Evolutionary conservation across 345 rosid genomes (phyloP).

Genomic region (Raphanus raphanistrum): DNA sequence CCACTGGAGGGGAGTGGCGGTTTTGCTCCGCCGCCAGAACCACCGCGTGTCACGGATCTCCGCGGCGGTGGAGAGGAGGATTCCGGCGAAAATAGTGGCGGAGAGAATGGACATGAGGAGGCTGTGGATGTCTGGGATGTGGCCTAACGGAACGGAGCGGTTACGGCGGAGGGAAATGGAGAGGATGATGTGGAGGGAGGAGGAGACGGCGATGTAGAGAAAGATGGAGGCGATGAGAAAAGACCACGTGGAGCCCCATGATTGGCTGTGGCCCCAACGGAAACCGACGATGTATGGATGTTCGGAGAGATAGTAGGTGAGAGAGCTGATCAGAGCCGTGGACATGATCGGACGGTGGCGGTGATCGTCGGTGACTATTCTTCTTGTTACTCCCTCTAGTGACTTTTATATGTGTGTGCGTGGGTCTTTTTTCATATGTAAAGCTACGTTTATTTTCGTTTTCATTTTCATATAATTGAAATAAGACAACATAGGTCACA

Average conservation of each 20-base stretch:
- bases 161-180: conserved; percentile 46
- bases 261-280: conserved; percentile 87
- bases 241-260: conserved; percentile 92
- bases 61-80: conserved; percentile 76
- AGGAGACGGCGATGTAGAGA: conserved; percentile 55
- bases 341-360: conserved; percentile 34
- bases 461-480: conserved; percentile 14
- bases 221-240: conserved; percentile 66
- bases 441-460: background rate
- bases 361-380: conserved; percentile 19
- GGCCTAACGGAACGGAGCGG: conserved; percentile 60
- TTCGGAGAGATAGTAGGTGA: conserved; percentile 67
- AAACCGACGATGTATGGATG: conserved; percentile 74
- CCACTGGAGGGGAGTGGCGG: conserved; percentile 86
- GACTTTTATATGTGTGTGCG: conserved; percentile 26
- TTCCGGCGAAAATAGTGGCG: conserved; percentile 69
- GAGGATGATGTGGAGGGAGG: conserved; percentile 52
- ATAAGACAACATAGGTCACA: conserved; percentile 1
- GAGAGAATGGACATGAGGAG: conserved; percentile 65
- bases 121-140: conserved; percentile 71
- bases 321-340: conserved; percentile 27
- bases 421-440: conserved; percentile 9
- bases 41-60: conserved; percentile 88
- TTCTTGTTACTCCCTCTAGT: background rate
- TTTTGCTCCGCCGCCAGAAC: conserved; percentile 70